Conservation (phyloP, 1,139 yeast species). For the Protomyces arabidopsidicola region DNA sequence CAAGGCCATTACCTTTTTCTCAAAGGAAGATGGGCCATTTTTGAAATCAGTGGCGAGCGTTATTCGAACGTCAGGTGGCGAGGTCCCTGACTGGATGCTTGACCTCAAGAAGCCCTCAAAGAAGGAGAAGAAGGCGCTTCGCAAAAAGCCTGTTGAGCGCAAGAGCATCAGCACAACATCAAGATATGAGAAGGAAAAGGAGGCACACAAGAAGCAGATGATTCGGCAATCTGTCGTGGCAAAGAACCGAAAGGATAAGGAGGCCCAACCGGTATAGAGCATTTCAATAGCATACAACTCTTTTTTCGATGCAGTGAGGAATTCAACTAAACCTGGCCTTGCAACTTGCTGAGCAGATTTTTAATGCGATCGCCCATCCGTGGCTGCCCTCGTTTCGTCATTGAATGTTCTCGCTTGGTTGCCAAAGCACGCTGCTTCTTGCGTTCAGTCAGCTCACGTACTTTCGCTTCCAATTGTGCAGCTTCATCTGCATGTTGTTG, state of each 20-base stretch:
- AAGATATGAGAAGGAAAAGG: constrained; percentile 26
- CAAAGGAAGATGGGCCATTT: constrained; percentile 76
- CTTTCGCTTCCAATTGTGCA: not conserved
- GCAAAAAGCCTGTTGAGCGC: constrained; percentile 47
- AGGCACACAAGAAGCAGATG: constrained; percentile 25
- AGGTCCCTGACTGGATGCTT: constrained; percentile 75
- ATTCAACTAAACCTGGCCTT: not conserved
- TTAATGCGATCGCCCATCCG: constrained; percentile 23
- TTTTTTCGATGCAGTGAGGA: no score
- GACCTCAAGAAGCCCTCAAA: constrained; percentile 64
- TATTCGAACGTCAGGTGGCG: constrained; percentile 86
- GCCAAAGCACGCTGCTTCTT: not conserved
- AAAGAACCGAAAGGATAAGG: constrained; percentile 7
- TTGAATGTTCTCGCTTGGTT: constrained; percentile 13
- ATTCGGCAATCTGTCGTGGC: constrained; percentile 12
- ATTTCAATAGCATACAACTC: not conserved
- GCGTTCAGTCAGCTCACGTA: not conserved
- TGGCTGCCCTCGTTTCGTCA: constrained; percentile 22
- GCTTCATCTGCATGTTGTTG: not conserved
- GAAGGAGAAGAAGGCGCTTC: constrained; percentile 60
- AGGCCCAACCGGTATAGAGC: not conserved
- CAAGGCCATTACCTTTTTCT: constrained; percentile 83
- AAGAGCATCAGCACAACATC: constrained; percentile 24
- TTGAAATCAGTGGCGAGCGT: constrained; percentile 80
- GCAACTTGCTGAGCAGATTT: constrained; percentile 16